phyloP scores from a whole-genome alignment of 441 rosid species.

The Kokia cookei region DNA sequence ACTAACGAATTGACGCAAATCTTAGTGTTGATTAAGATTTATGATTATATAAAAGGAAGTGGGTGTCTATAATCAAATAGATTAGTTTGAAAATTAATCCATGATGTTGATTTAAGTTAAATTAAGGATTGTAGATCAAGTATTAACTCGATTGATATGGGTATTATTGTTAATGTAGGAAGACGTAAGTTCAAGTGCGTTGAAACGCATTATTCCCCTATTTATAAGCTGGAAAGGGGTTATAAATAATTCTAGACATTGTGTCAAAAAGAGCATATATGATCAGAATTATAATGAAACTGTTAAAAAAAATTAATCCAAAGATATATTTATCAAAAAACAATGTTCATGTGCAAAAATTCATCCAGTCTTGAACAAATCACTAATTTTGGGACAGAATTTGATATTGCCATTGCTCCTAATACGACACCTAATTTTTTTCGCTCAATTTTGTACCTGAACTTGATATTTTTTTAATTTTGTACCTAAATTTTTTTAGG shows the following conservation, averaged over 20 bases:
- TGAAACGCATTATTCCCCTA: accelerated
- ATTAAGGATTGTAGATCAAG: neutral
- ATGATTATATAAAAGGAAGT: neutral
- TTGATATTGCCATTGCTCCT: neutral
- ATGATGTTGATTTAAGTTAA: neutral
- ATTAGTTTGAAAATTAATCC: neutral
- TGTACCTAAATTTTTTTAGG: too few species aligned
- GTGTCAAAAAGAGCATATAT: too few species aligned
- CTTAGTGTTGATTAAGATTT: neutral
- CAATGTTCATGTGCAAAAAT: neutral
- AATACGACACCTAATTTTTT: neutral
- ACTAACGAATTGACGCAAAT: neutral
- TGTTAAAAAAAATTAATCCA: too few species aligned
- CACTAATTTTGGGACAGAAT: neutral
- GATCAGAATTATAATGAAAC: too few species aligned
- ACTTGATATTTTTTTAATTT: too few species aligned
- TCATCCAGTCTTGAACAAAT: neutral
- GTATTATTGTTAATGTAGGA: too few species aligned
- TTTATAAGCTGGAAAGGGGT: accelerated
- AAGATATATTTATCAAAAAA: neutral
- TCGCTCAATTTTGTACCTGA: too few species aligned
- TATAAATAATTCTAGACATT: too few species aligned
- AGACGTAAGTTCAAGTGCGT: accelerated
- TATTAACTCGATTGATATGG: accelerated
- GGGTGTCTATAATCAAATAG: neutral